Base-by-base conservation (phyloP, 176 grass and related monocot genomes). In the Lolium perenne region DNA sequence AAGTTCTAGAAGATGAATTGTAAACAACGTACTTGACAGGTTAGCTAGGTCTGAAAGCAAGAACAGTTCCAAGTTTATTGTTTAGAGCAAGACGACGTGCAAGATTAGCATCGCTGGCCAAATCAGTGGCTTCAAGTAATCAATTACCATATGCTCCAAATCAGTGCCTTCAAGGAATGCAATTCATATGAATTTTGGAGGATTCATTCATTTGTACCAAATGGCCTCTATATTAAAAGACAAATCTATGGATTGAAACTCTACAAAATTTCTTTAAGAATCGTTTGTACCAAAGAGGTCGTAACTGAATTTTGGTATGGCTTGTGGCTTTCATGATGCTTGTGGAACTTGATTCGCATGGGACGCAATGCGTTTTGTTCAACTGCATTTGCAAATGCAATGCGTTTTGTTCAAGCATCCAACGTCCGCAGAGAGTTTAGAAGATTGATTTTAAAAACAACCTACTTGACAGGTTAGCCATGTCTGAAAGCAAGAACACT, bases 31-130 rank as follows among this genome's bases (percentile, higher is more conserved):
- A 49, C 25, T 7, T 29, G 46, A 67, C 62, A 51, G 0, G 17
- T 53, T 84, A 41, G 77, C 60, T 47, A 50, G 47, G 88, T 85
- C 15, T 81, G 60, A 60, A 89, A 81, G 78, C 6, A 74, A 82
- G 57, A 63, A 8, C 15, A 23, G 16, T 75, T 68, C 58, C 2
- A 84, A 38, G 41, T 20, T n/a, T 5, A 47, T 3, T 62, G 68
- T 43, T 35, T 17, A 10, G 43, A 79, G 2, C 4, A 72, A 54
- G 5, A 63, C 20, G 47, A 73, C 38, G 32, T 22, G 35, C 66
- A 73, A 71, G 45, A 12, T 35, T 68, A 29, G 29, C 66, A 41
- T 20, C 43, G 73, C 64, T 86, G 73, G 73, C 84, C 63, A 64
- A 82, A 60, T 80, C 62, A 38, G 49, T 62, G 72, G 45, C 79